These are phyloP conservation scores for Boletus rubescentipes DNA, from an alignment of 768 basidiomycete genomes.

Conservation along the genomic window DNA sequence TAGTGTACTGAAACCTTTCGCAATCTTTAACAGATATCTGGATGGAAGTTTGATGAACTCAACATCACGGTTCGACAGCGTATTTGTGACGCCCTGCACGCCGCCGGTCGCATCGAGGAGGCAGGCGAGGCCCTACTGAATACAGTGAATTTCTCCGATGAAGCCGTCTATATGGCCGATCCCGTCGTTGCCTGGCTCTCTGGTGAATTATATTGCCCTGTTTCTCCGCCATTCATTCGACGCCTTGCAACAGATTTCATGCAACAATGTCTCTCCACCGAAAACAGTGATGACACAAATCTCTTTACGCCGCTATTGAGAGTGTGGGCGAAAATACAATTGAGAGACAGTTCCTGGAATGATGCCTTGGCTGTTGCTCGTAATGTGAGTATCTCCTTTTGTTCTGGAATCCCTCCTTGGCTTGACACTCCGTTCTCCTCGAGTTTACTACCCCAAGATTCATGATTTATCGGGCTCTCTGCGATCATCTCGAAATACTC, in stretches of 20 bases:
- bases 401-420: background rate
- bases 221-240: no score
- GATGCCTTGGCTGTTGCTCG: background rate
- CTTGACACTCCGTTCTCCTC: background rate
- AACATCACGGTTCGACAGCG: background rate
- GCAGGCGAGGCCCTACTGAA: background rate
- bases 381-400: background rate
- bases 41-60: background rate
- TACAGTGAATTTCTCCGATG: background rate
- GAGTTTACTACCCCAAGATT: background rate
- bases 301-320: background rate
- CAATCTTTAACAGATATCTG: background rate
- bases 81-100: background rate
- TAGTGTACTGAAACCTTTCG: no score
- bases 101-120: background rate
- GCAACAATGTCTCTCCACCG: no score
- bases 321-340: background rate
- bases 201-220: background rate
- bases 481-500: background rate
- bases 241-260: background rate
- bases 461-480: background rate
- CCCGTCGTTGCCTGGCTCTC: no score
- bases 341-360: background rate
- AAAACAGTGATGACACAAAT: no score
- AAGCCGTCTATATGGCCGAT: background rate